A percentile compares a stretch with the other conserved stretches of the same genome.
Conservation (phyloP, 352 stramenopile species). For the Elongisporangium senticosum region DNA sequence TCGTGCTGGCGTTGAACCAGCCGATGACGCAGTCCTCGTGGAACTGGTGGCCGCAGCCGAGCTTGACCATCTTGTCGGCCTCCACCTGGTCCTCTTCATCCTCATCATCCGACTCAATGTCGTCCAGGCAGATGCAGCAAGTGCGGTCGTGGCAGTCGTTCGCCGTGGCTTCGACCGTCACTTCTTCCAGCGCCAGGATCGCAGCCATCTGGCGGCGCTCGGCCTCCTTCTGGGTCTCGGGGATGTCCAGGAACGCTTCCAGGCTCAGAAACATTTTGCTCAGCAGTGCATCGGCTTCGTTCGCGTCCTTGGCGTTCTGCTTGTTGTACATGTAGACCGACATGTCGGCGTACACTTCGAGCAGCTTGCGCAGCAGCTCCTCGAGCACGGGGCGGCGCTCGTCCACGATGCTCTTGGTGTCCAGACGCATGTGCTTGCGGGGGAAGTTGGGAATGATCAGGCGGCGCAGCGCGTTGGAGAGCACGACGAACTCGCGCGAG, state of each 20-base stretch:
- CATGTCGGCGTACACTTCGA: slow-evolving; percentile 53
- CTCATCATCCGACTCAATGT: slow-evolving; percentile 25
- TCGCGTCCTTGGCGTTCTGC: slow-evolving; percentile 12
- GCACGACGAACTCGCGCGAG: slow-evolving; percentile 39
- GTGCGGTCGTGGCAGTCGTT: slow-evolving; percentile 18
- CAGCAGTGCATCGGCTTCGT: slow-evolving; percentile 12
- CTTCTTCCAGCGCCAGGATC: slow-evolving; percentile 47
- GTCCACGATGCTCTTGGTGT: slow-evolving; percentile 46
- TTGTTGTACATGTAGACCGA: slow-evolving; percentile 45
- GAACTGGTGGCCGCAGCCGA: slow-evolving; percentile 66
- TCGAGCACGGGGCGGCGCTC: slow-evolving; percentile 43
- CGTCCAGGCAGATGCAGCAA: slow-evolving; percentile 54
- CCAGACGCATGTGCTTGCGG: slow-evolving; percentile 51
- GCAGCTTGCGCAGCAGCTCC: slow-evolving; percentile 44
- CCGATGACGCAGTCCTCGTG: slow-evolving; percentile 76
- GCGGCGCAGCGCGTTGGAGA: slow-evolving; percentile 33
- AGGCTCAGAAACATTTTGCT: slow-evolving; percentile 30
- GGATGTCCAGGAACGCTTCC: slow-evolving; percentile 47
- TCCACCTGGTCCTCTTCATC: slow-evolving; percentile 14
- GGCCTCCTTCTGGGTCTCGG: slow-evolving; percentile 42
- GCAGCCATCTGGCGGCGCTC: slow-evolving; percentile 38
- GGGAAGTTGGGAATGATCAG: slow-evolving; percentile 43
- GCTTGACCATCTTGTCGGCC: slow-evolving; percentile 37
- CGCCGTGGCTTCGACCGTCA: slow-evolving; percentile 11
- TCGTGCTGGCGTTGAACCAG: slow-evolving; percentile 69